phyloP scores from a whole-genome alignment of 495 filamentous ascomycete genomes.

The Amniculicola lignicola region DNA sequence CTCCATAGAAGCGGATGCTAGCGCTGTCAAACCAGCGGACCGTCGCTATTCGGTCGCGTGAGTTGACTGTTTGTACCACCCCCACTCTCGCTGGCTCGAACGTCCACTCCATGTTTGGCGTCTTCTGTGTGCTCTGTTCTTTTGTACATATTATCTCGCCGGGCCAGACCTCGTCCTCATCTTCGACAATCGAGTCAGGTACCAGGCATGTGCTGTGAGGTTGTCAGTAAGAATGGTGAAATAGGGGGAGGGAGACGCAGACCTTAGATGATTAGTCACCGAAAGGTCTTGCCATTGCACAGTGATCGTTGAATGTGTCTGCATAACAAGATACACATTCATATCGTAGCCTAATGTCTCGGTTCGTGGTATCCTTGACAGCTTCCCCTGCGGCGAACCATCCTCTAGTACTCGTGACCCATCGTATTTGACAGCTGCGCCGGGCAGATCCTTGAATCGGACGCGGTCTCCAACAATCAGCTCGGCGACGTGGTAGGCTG shows the following conservation, averaged over 20 bases:
- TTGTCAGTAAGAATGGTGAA: no score
- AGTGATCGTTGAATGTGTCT: slow-evolving; percentile 47
- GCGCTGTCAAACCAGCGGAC: slow-evolving; percentile 54
- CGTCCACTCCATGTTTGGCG: slow-evolving; percentile 8
- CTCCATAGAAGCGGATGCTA: slow-evolving; percentile 37
- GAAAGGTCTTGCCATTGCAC: slow-evolving; percentile 62
- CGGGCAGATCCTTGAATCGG: slow-evolving; percentile 51
- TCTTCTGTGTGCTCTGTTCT: slow-evolving; percentile 43
- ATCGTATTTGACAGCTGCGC: slow-evolving; percentile 50
- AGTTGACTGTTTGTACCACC: slow-evolving; percentile 58
- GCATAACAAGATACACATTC: slow-evolving; percentile 53
- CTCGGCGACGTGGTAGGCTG: slow-evolving; percentile 30
- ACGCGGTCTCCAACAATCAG: slow-evolving; percentile 48
- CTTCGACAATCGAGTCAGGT: slow-evolving; percentile 49
- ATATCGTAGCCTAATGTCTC: slow-evolving; percentile 56
- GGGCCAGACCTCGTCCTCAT: slow-evolving; percentile 55
- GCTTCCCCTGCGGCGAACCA: slow-evolving; percentile 28
- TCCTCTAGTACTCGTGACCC: slow-evolving; percentile 29
- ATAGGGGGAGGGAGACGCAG: no score
- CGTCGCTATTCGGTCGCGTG: slow-evolving; percentile 51
- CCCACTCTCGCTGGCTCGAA: slow-evolving; percentile 49
- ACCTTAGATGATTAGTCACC: no score
- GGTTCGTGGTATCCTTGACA: slow-evolving; percentile 47
- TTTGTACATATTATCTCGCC: slow-evolving; percentile 56
- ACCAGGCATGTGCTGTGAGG: slow-evolving; percentile 48